Conservation (phyloP, 805 yeast species). For the Saccharomycopsis selenospora region DNA sequence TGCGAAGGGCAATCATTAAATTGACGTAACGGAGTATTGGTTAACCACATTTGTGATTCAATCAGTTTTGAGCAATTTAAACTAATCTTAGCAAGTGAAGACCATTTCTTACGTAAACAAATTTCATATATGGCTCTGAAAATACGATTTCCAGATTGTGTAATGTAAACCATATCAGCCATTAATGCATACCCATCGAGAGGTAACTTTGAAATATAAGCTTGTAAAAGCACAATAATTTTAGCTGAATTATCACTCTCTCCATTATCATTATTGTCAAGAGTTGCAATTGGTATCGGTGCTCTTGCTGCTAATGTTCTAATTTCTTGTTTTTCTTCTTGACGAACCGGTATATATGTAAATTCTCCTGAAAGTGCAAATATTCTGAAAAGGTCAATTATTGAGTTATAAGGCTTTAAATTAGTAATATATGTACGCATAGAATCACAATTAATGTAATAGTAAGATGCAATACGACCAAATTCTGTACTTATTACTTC, state of each 20-base stretch:
- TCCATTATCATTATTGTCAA: neutral
- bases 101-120: conserved; percentile 63
- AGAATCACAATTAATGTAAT: conserved; percentile 71
- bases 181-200: conserved; percentile 85
- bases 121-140: conserved; percentile 82
- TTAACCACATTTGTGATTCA: conserved; percentile 75
- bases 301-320: conserved; percentile 58
- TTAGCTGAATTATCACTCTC: conserved; percentile 69
- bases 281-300: conserved; percentile 64
- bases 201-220: conserved; percentile 70
- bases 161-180: conserved; percentile 88
- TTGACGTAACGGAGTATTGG: conserved; percentile 82
- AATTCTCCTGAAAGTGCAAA: conserved; percentile 85
- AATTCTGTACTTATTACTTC: conserved; percentile 52
- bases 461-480: conserved; percentile 81
- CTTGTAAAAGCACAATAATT: conserved; percentile 70
- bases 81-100: conserved; percentile 48
- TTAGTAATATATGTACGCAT: conserved; percentile 55
- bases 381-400: conserved; percentile 67
- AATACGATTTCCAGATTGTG: conserved; percentile 88
- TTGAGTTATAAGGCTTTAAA: conserved; percentile 56
- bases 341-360: conserved; percentile 72
- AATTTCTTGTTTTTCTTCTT: conserved; percentile 76
- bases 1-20: conserved; percentile 65
- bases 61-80: conserved; percentile 73